phyloP scores from a whole-genome alignment of 23 red algal genomes.

The Agarophyton chilense region DNA sequence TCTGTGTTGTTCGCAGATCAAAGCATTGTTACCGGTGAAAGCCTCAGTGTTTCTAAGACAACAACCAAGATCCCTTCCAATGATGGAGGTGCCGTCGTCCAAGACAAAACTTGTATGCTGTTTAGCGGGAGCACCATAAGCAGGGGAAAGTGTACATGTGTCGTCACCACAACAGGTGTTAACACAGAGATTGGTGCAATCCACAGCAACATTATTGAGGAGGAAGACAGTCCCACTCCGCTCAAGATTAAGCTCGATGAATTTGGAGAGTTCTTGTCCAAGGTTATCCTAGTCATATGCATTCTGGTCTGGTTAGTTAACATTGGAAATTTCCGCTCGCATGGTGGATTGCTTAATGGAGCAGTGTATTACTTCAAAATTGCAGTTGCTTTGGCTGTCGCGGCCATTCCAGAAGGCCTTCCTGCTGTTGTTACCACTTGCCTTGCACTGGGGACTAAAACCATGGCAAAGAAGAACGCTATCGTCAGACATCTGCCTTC shows the following conservation, averaged over 20 bases:
- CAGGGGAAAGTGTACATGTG: constrained; percentile 71
- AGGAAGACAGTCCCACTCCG: constrained; percentile 82
- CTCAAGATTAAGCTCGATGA: constrained; percentile 96
- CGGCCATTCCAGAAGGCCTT: constrained; percentile 99
- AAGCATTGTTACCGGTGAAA: constrained; percentile 94
- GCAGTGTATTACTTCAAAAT: constrained; percentile 99
- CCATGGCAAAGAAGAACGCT: constrained; percentile 95
- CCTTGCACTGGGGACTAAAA: constrained; percentile 89
- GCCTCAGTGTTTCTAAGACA: constrained; percentile 83
- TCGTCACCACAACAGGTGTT: constrained; percentile 83
- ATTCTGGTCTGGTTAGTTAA: constrained; percentile 96
- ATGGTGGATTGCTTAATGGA: constrained; percentile 84
- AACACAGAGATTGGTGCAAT: constrained; percentile 96
- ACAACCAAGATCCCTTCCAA: constrained; percentile 46
- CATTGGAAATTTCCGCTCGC: constrained; percentile 88
- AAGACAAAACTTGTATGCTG: constrained; percentile 97
- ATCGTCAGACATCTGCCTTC: constrained; percentile 96
- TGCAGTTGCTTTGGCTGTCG: constrained; percentile 97
- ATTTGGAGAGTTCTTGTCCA: constrained; percentile 88
- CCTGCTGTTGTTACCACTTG: constrained; percentile 99
- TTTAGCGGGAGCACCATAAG: constrained; percentile 92
- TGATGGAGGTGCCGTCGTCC: constrained; percentile 71
- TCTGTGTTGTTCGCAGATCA: constrained; percentile 91
- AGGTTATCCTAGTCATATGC: constrained; percentile 96
- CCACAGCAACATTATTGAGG: constrained; percentile 75